phyloP scores from a whole-genome alignment of 2,329 filamentous ascomycete species.

The Colletotrichum zoysiae region DNA sequence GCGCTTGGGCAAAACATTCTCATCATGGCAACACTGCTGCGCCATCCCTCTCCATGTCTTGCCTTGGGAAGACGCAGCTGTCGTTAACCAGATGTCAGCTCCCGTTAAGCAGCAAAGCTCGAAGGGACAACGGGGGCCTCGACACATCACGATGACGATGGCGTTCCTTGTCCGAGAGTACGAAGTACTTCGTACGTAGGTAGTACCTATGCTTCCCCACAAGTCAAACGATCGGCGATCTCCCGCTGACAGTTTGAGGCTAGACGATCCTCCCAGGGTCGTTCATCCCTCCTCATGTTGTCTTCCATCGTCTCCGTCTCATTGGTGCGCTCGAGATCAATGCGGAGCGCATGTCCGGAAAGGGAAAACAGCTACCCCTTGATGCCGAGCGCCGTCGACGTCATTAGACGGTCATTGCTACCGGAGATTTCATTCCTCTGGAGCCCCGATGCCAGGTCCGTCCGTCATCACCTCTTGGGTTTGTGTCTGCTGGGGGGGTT shows the following conservation, averaged over 20 bases:
- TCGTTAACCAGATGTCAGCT: background rate
- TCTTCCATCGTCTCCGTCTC: background rate
- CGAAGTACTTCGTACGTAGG: too few relatives aligned
- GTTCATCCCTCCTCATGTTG: background rate
- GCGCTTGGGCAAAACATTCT: background rate
- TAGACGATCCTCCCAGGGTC: background rate
- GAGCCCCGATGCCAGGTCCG: background rate
- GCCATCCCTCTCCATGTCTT: background rate
- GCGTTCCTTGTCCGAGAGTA: background rate
- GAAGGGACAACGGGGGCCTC: background rate
- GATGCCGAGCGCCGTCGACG: conserved; percentile 27
- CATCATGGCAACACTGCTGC: background rate
- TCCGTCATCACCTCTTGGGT: background rate
- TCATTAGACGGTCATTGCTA: conserved; percentile 30
- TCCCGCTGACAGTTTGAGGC: conserved; percentile 24
- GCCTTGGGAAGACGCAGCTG: background rate
- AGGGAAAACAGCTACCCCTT: conserved; percentile 16
- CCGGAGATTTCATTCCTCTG: conserved; percentile 36
- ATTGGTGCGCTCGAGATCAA: background rate
- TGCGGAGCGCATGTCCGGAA: conserved; percentile 6
- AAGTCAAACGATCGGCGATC: conserved; percentile 30
- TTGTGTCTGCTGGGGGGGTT: background rate
- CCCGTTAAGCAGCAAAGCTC: background rate
- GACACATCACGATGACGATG: conserved; percentile 30
- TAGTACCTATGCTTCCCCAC: conserved; percentile 14